Evolutionary conservation across 2,329 filamentous ascomycete species (phyloP), one percentile per base, ranked within the genome.

Genomic region (Penicillium glabrum): DNA sequence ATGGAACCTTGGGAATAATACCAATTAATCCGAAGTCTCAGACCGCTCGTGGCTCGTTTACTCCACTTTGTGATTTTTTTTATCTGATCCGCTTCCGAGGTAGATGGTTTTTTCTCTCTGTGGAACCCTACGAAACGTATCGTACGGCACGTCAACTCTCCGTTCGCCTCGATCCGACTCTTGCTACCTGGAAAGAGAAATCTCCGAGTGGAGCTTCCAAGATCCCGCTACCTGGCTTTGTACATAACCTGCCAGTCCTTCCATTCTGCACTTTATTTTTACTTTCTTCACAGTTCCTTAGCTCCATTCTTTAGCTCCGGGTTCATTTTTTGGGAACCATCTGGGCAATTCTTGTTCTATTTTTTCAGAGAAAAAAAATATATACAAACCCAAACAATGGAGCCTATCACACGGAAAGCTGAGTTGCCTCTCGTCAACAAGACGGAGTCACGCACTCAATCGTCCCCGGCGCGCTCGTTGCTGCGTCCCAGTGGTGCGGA

Each of bases 401-500:
- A 65, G 47, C 57, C 58, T 3, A 62, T 65, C 29, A 23, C 59
- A 23, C 60, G 60, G 45, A 67, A 64, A 50, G 55, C 67, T 16
- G 71, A 71, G 61, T 53, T 67, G 26, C 62, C 66, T 61, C 70
- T 64, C 53, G 58, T 66, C 16, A 60, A 55, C 61, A 57, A 66
- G 23, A 64, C 68, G 45, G 57, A 60, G 58, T 58, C 66, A 41
- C 59, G 61, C 47, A 47, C 60, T 10, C 65, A 70, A 21, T 24
- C 59, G 44, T 57, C 61, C n/a, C 37, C 60, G 16, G 48, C 48
- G 39, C 57, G 59, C 39, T 82, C 81, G 11, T 75, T 79, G 57
- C 76, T 89, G 16, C 78, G 74, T 51, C 76, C 82, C n/a, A 80
- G 83, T 3, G 75, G 80, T 26, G 73, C 82, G 52, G 83, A 88